These are phyloP conservation scores for Cadophora malorum DNA, from an alignment of 2,329 filamentous ascomycete genomes.

Conservation along the genomic window DNA sequence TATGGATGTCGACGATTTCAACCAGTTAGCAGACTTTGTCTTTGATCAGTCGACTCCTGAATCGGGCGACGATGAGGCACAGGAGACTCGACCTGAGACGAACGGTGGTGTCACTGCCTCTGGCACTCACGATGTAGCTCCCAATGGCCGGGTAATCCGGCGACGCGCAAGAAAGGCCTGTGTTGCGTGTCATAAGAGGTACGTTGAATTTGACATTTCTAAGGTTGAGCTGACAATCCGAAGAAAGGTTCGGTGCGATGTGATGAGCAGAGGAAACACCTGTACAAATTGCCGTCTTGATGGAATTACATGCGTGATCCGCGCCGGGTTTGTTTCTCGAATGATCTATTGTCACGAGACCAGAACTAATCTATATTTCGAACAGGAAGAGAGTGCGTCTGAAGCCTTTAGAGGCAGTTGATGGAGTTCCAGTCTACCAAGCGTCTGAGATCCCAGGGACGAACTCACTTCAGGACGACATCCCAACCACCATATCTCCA, in stretches of 20 bases:
- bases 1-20: slow-evolving; percentile 15
- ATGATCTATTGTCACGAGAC: too few relatives aligned
- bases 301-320: slow-evolving; percentile 17
- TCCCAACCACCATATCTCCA: not conserved
- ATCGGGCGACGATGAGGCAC: slow-evolving; percentile 18
- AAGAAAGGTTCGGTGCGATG: slow-evolving; percentile 29
- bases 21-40: slow-evolving; percentile 18
- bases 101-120: not conserved
- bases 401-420: not conserved
- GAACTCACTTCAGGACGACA: not conserved
- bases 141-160: slow-evolving; percentile 16
- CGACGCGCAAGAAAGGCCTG: slow-evolving; percentile 27
- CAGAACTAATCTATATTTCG: not conserved
- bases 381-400: slow-evolving; percentile 9
- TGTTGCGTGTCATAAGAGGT: slow-evolving; percentile 28
- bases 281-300: slow-evolving; percentile 29
- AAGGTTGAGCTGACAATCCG: not conserved
- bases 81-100: not conserved
- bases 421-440: not conserved
- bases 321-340: slow-evolving; percentile 6
- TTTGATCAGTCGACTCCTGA: slow-evolving; percentile 16
- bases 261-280: slow-evolving; percentile 13
- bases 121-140: not conserved
- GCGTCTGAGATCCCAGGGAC: not conserved
- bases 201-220: not conserved